Base-by-base conservation (phyloP, 176 grass and related monocot species). In the Ensete ventricosum region DNA sequence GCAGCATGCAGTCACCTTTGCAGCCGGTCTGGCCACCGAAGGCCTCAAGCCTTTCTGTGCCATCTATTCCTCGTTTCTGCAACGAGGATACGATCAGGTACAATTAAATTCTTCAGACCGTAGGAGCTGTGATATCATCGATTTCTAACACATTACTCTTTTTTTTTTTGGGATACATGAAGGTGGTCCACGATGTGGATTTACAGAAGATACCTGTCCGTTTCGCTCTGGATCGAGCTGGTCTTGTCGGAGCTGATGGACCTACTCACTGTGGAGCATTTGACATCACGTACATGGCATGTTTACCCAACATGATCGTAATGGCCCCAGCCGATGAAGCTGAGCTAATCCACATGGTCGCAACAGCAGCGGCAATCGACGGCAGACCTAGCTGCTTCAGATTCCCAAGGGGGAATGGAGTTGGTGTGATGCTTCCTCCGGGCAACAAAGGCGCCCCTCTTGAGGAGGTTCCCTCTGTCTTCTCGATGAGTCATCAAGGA, bases 1-100 rank as follows among this genome's bases (percentile, higher is more conserved):
- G 85, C 93, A 96, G 86, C 93, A 96, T 79, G 93, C 93, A 0
- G 93, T 96, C 8, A 96, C 93, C 3, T 96, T 96, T 85, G 87
- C 93, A 0, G 89, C 93, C 2, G 89, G 93, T 65, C 76, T 96
- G 20, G 87, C 93, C 5, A 0, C 89, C 0, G 89, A 96, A 58
- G 93, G 92, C 22, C 81, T 96, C 53, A 92, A 90, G 81, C 92
- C 92, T 1, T 96, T 96, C 83, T 96, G 90, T 54, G 85, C 90
- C 76, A 92, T 96, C 72, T 96, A 96, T 82, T 96, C 93, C 0
- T 96, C 93, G 1, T 96, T 96, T 73, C 87, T 96, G 29, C 90
- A 96, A 87, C 88, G 93, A 57, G 93, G 93, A 1, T 96, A 96
- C 84, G 93, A 96, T 75, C 90, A 96, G 79, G 83, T 85, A 80